Percentiles rank a stretch among this genome's conserved stretches.
These are phyloP conservation scores for Phytopythium mirpurense DNA, from an alignment of 352 stramenopile genomes.

Conservation along the genomic window DNA sequence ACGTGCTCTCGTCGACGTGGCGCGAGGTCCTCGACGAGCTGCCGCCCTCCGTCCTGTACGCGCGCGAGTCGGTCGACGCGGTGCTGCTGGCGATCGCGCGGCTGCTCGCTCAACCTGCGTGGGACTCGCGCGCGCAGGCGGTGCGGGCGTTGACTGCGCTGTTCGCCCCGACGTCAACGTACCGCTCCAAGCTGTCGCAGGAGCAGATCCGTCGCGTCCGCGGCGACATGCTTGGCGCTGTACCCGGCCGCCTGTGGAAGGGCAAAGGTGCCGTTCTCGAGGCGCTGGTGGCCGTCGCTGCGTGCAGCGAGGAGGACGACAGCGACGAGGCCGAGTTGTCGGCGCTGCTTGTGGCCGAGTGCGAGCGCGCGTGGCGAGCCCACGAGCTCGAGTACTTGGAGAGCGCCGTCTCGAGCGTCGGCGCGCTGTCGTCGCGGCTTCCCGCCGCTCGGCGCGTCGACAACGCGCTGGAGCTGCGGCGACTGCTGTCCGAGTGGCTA, in stretches of 20 bases:
- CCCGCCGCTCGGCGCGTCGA: slow-evolving; percentile 20
- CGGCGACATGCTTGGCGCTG: slow-evolving; percentile 33
- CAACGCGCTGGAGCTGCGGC: slow-evolving; percentile 31
- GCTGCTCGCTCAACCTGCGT: slow-evolving; percentile 62
- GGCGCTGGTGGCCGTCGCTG: slow-evolving; percentile 31
- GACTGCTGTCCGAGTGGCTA: slow-evolving; percentile 34
- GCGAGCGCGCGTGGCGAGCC: slow-evolving; percentile 55
- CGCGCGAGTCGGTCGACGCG: slow-evolving; percentile 36
- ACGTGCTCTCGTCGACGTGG: slow-evolving; percentile 47
- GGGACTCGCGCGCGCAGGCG: slow-evolving; percentile 71
- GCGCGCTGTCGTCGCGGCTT: slow-evolving; percentile 34
- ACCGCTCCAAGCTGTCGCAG: slow-evolving; percentile 33
- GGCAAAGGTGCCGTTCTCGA: slow-evolving; percentile 75
- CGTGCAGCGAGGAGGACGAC: not conserved
- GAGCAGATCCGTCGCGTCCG: slow-evolving; percentile 49
- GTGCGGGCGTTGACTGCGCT: slow-evolving; percentile 54
- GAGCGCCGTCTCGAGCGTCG: slow-evolving; percentile 49
- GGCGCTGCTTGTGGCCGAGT: slow-evolving; percentile 46
- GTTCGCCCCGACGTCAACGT: slow-evolving; percentile 33
- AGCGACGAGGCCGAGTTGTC: slow-evolving; percentile 19
- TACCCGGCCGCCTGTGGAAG: slow-evolving; percentile 69
- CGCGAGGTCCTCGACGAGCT: slow-evolving; percentile 56
- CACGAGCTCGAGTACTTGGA: slow-evolving; percentile 68
- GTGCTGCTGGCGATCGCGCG: slow-evolving; percentile 33
- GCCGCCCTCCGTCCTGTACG: slow-evolving; percentile 55